Conservation (phyloP, 2,329 filamentous ascomycete genomes). For the Fusarium hainanense region DNA sequence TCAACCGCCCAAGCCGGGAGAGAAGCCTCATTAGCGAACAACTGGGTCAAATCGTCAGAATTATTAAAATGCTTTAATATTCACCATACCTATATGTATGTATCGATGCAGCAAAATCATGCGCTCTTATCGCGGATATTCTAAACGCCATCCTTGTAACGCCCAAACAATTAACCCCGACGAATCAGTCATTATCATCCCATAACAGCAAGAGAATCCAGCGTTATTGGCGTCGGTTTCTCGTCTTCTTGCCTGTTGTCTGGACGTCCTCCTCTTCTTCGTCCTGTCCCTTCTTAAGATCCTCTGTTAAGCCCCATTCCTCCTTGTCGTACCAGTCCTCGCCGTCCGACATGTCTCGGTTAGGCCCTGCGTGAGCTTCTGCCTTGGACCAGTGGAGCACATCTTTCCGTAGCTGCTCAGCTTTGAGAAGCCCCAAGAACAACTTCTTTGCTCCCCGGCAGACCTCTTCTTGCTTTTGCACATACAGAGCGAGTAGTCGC, state of each 20-base stretch:
- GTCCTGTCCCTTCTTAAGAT: conserved; percentile 83
- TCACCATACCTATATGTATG: neutral
- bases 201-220: conserved; percentile 8
- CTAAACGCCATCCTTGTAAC: conserved; percentile 35
- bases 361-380: conserved; percentile 74
- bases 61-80: conserved; percentile 15
- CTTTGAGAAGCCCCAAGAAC: conserved; percentile 76
- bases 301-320: conserved; percentile 79
- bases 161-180: conserved; percentile 36
- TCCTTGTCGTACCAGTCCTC: conserved; percentile 91
- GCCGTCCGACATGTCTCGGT: conserved; percentile 83
- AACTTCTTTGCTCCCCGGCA: conserved; percentile 76
- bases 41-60: neutral
- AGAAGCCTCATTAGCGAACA: neutral
- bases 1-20: neutral
- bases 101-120: conserved; percentile 25
- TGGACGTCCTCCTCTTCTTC: conserved; percentile 81
- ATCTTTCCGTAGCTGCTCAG: conserved; percentile 76
- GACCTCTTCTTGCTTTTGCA: conserved; percentile 88
- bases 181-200: conserved; percentile 44
- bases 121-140: conserved; percentile 31
- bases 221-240: conserved; percentile 59
- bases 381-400: conserved; percentile 82
- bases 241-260: conserved; percentile 69
- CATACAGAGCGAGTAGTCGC: conserved; percentile 77